Evolutionary conservation across 768 basidiomycete genomes (phyloP).

Genomic region (Suillus discolor): DNA sequence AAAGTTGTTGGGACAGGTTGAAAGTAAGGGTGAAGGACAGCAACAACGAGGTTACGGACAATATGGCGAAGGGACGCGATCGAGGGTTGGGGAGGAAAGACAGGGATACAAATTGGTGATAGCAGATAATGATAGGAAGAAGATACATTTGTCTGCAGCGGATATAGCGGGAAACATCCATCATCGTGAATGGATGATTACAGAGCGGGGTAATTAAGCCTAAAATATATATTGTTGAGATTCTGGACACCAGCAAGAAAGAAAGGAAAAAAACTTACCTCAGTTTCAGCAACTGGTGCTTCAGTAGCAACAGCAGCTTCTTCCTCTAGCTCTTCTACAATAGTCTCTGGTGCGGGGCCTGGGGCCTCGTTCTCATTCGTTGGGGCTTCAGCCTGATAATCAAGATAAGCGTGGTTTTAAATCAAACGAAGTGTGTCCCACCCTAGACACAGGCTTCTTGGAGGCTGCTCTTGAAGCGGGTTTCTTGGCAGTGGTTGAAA

Average conservation of each 20-base stretch:
- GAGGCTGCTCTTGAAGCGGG: conserved; percentile 61
- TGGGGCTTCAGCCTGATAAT: conserved; percentile 35
- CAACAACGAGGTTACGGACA: conserved; percentile 19
- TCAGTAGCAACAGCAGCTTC: conserved; percentile 40
- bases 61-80: conserved; percentile 19
- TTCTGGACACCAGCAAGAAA: conserved; percentile 2
- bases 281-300: conserved; percentile 32
- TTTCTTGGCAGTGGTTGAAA: conserved; percentile 49
- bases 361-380: conserved; percentile 42
- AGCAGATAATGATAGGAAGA: conserved; percentile 35
- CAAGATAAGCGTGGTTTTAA: neutral
- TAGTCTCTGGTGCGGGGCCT: conserved; percentile 46
- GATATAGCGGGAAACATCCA: conserved; percentile 18
- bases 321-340: conserved; percentile 56
- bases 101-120: conserved; percentile 30
- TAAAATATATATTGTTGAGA: conserved; percentile 9
- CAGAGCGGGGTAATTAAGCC: conserved; percentile 23
- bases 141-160: conserved; percentile 35
- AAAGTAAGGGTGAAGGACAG: conserved; percentile 20
- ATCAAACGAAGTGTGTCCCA: conserved; percentile 18
- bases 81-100: conserved; percentile 4
- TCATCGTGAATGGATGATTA: conserved; percentile 17
- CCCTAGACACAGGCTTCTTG: conserved; percentile 68
- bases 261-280: conserved; percentile 17
- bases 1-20: conserved; percentile 25